Percentiles rank a stretch among this genome's conserved stretches.
Conservation (phyloP, 805 yeast species). For the Henningerozyma blattae region DNA sequence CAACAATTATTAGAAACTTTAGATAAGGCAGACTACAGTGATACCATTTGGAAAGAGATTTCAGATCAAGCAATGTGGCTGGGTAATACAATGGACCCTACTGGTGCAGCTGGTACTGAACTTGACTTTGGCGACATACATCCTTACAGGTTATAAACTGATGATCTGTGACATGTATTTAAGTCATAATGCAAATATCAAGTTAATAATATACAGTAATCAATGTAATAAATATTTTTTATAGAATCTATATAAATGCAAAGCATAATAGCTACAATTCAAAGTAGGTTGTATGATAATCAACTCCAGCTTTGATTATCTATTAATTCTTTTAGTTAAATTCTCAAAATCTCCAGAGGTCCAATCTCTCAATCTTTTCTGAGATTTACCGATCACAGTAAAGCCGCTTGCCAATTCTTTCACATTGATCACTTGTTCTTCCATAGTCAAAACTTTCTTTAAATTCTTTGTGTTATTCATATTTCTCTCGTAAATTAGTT, state of each 20-base stretch:
- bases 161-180: no score
- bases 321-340: conserved; percentile 33
- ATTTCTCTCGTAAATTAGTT: conserved; percentile 4
- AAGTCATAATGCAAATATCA: no score
- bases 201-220: no score
- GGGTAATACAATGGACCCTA: conserved; percentile 28
- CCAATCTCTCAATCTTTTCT: conserved; percentile 56
- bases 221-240: no score
- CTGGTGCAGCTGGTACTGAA: conserved; percentile 17
- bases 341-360: conserved; percentile 36
- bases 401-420: conserved; percentile 16
- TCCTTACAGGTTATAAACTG: no score
- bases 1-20: conserved; percentile 22
- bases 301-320: no score
- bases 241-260: no score
- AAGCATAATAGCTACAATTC: no score
- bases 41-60: conserved; percentile 62
- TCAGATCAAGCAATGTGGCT: conserved; percentile 72
- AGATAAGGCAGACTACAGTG: conserved; percentile 27
- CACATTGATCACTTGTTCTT: conserved; percentile 33
- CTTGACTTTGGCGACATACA: conserved; percentile 13
- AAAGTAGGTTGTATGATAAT: no score
- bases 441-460: conserved; percentile 23
- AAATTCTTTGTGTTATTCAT: conserved; percentile 8
- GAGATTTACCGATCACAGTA: conserved; percentile 24